Evolutionary conservation across 2,329 filamentous ascomycete genomes (phyloP).

Genomic region (Aspergillus fischeri): DNA sequence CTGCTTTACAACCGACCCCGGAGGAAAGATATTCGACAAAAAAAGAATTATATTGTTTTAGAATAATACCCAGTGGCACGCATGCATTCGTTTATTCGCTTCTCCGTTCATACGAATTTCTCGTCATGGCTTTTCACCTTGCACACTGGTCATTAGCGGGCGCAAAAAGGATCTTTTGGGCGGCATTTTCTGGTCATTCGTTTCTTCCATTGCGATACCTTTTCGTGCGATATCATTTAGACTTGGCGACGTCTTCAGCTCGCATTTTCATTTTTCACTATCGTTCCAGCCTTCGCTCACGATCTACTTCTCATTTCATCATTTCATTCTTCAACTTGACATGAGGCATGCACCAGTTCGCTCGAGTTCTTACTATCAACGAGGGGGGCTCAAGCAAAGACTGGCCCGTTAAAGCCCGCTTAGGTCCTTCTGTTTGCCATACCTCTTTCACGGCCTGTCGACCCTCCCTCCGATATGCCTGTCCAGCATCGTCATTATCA

Average conservation of each 20-base stretch:
- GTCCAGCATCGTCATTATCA: no score
- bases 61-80: slow-evolving; percentile 11
- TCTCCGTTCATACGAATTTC: slow-evolving; percentile 16
- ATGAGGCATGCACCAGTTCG: background rate
- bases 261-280: background rate
- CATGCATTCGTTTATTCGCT: slow-evolving; percentile 8
- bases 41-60: slow-evolving; percentile 2
- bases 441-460: no score
- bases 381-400: background rate
- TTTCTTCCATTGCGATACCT: slow-evolving; percentile 12
- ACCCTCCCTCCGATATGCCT: no score
- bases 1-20: background rate
- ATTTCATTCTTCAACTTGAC: background rate
- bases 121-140: slow-evolving; percentile 21
- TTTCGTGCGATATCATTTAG: background rate
- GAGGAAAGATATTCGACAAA: background rate
- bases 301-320: background rate
- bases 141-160: slow-evolving; percentile 37
- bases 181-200: slow-evolving; percentile 24
- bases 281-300: background rate
- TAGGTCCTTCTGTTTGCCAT: no score
- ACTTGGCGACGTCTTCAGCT: background rate
- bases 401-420: no score
- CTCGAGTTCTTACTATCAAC: no score
- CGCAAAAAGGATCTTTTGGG: slow-evolving; percentile 30